phyloP scores from a whole-genome alignment of 768 basidiomycete genomes.

The Goffeauzyma gilvescens region DNA sequence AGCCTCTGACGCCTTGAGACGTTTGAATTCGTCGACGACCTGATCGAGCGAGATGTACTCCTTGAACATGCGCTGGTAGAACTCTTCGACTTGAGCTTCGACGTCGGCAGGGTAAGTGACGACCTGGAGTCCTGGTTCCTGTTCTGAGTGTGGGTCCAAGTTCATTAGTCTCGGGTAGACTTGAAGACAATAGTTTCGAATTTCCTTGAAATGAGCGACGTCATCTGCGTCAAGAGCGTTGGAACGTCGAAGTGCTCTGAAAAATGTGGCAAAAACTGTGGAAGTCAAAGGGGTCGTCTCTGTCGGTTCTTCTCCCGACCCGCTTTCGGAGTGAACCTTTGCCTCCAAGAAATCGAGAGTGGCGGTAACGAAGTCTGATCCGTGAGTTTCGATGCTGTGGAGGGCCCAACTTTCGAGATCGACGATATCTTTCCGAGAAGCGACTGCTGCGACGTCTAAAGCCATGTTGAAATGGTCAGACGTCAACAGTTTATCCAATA shows the following conservation, averaged over 20 bases:
- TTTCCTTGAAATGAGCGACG: slow-evolving; percentile 68
- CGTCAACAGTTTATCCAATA: slow-evolving; percentile 77
- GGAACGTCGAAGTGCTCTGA: slow-evolving; percentile 70
- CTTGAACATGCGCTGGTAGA: slow-evolving; percentile 97
- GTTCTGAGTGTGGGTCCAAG: slow-evolving; percentile 57
- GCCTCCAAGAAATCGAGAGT: slow-evolving; percentile 74
- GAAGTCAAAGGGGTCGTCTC: slow-evolving; percentile 62
- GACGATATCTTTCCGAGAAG: slow-evolving; percentile 78
- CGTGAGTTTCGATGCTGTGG: slow-evolving; percentile 63
- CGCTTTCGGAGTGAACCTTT: slow-evolving; percentile 81
- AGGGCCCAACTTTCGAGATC: slow-evolving; percentile 94
- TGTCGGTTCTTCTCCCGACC: slow-evolving; percentile 39
- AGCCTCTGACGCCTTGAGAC: slow-evolving; percentile 62
- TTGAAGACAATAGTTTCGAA: slow-evolving; percentile 80
- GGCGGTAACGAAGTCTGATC: slow-evolving; percentile 66
- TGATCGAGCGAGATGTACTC: slow-evolving; percentile 86
- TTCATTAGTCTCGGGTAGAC: slow-evolving; percentile 93
- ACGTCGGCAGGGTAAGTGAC: slow-evolving; percentile 73
- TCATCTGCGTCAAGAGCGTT: slow-evolving; percentile 57
- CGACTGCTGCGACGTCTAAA: slow-evolving; percentile 81
- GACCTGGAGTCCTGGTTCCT: slow-evolving; percentile 77
- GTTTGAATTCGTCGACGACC: slow-evolving; percentile 70
- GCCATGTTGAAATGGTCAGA: slow-evolving; percentile 72
- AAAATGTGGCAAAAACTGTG: slow-evolving; percentile 58
- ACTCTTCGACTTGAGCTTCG: slow-evolving; percentile 77